Evolutionary conservation across 805 yeast genomes (phyloP), one percentile per base, ranked within the genome.

Genomic region (Spathaspora passalidarum): DNA sequence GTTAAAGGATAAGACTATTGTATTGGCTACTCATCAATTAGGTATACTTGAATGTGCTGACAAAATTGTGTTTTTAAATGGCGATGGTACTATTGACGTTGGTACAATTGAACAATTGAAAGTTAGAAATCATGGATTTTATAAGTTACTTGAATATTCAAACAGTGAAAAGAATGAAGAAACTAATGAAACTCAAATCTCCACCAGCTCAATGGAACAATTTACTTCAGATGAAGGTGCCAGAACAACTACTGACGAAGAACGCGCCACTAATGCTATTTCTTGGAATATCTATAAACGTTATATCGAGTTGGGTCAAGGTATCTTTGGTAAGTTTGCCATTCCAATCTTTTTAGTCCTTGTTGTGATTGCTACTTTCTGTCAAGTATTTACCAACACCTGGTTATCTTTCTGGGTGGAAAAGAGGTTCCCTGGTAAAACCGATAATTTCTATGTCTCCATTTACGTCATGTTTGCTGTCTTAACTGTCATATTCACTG

Each of bases 341-440:
- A 56, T 53, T 11, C 73, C 75, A 11, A 38, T 68, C 3, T 68
- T 69, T 43, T 18, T 72, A 2, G 34, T 68, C 18, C 51, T 66
- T 21, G 61, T 69, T 10, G 55, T 60, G 2, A 42, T 70, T 14
- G 66, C 73, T 11, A 70, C 75, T 1, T 71, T 69, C 49, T 66
- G 61, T 45, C 73, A 68, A 45, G 56, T 72, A 39, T 72, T 72
- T 53, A 69, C 75, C 42, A 71, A 70, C 53, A 69, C 75, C 16
- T 72, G 76, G 76, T 66, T 72, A 54, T 67, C 73, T 5, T 71
- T 53, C 47, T 72, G 76, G 76, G 59, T 57, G 36, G 74, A 69
- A 51, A 56, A 52, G 46, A 65, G 59, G 49, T 70, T 66, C 49
- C 39, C 47, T 2, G 52, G 49, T 14, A 55, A 43, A 38, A 48